phyloP scores from a whole-genome alignment of 2,329 filamentous ascomycete species.

The Tolypocladium endophyticum region DNA sequence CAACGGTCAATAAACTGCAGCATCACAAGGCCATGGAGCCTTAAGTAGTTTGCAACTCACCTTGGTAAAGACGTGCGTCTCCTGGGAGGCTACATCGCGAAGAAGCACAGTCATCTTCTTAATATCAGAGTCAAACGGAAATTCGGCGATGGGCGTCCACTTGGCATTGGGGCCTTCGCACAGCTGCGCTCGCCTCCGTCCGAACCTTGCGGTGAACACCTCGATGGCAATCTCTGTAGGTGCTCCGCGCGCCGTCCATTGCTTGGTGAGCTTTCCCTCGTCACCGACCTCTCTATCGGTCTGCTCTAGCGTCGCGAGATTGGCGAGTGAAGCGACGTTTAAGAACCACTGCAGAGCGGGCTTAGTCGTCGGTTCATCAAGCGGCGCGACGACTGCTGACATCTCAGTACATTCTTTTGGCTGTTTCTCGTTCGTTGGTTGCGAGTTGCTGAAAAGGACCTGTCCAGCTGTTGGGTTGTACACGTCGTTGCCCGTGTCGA shows the following conservation, averaged over 20 bases:
- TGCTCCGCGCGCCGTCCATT: conserved; percentile 56
- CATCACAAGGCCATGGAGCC: neutral
- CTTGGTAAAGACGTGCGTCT: conserved; percentile 47
- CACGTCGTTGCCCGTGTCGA: conserved; percentile 41
- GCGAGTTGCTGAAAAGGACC: conserved; percentile 25
- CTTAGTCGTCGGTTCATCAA: conserved; percentile 25
- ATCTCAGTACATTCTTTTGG: conserved; percentile 27
- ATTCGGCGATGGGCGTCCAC: conserved; percentile 54
- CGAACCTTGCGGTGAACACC: conserved; percentile 60
- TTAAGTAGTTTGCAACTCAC: conserved; percentile 19
- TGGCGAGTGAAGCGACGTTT: conserved; percentile 53
- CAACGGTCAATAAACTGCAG: conserved; percentile 13
- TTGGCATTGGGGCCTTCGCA: conserved; percentile 35
- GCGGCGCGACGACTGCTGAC: conserved; percentile 10
- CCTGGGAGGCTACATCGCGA: conserved; percentile 24
- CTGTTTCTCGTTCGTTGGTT: conserved; percentile 22
- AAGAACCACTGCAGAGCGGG: conserved; percentile 44
- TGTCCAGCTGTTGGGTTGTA: conserved; percentile 45
- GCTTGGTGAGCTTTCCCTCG: conserved; percentile 19
- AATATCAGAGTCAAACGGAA: conserved; percentile 63
- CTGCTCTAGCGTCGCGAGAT: conserved; percentile 52
- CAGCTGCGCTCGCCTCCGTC: conserved; percentile 45
- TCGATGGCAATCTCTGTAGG: conserved; percentile 62
- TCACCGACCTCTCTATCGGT: conserved; percentile 30
- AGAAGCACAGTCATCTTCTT: conserved; percentile 72